Evolutionary conservation across 495 filamentous ascomycete species (phyloP), one percentile per base, ranked within the genome.

Genomic region (Lineolata rhizophorae): DNA sequence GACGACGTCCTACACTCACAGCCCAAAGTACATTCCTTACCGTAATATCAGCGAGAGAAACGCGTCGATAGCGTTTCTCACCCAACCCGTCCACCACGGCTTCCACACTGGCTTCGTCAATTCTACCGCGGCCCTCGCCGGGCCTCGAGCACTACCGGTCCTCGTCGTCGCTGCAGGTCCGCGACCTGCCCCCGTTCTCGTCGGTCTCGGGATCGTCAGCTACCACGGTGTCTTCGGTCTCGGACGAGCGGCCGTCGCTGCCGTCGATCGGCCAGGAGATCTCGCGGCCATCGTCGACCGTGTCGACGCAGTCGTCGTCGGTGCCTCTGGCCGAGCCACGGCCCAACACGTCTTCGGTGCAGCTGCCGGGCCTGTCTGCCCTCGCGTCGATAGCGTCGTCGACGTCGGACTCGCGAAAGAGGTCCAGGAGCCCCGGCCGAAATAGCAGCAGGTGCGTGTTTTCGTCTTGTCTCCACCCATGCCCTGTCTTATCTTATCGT

Each of bases 361-460:
- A 65, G 14, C 59, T 73, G n/a, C 65, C 70, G 9, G 60, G 58
- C 5, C 53, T 75, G 3, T 60, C 74, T 12, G 60, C 69, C 18
- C 57, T 82, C 40, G 70, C 74, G 31, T 65, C 65, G 27, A 57
- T 69, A 39, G 67, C 62, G 29, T 64, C 67, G 17, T 32, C 61
- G 64, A 20, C n/a, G n/a, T n/a, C n/a, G n/a, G n/a, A n/a, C n/a
- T n/a, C n/a, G n/a, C n/a, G n/a, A n/a, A n/a, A n/a, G n/a, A n/a
- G n/a, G n/a, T n/a, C n/a, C n/a, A n/a, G n/a, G 68, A 70, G 42
- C 67, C 68, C 34, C 74, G 72, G 52, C 47, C 66, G 43, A 69
- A 35, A 35, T 28, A 17, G 13, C 15, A 13, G 3, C 17, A 32
- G 76, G 76, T 83, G 58, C 36, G 62, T n/a, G n/a, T n/a, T n/a